Base-by-base conservation (phyloP, 768 basidiomycete genomes). In the Coprinopsis marcescibilis region DNA sequence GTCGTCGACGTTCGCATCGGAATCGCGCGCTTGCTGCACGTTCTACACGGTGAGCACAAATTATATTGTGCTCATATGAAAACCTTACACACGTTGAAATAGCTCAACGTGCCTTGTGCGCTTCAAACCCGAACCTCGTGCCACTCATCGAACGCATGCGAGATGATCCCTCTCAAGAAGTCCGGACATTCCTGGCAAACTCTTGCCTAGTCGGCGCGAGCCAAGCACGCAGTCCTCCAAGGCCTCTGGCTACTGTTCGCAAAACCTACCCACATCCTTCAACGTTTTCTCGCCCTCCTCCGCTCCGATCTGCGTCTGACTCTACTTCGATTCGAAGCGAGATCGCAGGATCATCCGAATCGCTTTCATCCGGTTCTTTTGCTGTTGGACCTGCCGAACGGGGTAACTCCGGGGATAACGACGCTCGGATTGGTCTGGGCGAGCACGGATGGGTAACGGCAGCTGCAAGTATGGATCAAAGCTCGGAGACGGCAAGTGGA, bases 1-100 rank as follows among this genome's bases (percentile, higher is more conserved):
- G 81, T 95, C 11, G 72, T 87, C 42, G 92, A 90, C 50, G 91
- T 96, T 26, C 77, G 91, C 37, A 90, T 96, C 47, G 85, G 81
- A 5, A 73, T 91, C 2, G 84, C 93, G n/a, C 77, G 91, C 40
- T 74, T 90, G 37, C 64, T 82, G 33, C 78, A 78, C 40, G 55
- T 64, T 39, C 60, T 81, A 23, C 71, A 66, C 53, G 74, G 85
- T 86, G 64, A 59, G 79, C 68, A 15, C 24, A 38, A 30, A 24
- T 30, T 48, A 49, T 45, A 17, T 35, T 12, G 27, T 37, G 45
- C 20, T 47, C 19, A 15, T 35, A 37, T 50, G 46, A 46, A 51
- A 49, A 38, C 19, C 43, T 42, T 26, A 43, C 30, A 14, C 45
- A 7, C 19, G 6, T 17, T 11, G 12, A 6, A 34, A 34, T 43